Evolutionary conservation across 2,329 filamentous ascomycete species (phyloP).

Genomic region (Cryphonectria radicalis): DNA sequence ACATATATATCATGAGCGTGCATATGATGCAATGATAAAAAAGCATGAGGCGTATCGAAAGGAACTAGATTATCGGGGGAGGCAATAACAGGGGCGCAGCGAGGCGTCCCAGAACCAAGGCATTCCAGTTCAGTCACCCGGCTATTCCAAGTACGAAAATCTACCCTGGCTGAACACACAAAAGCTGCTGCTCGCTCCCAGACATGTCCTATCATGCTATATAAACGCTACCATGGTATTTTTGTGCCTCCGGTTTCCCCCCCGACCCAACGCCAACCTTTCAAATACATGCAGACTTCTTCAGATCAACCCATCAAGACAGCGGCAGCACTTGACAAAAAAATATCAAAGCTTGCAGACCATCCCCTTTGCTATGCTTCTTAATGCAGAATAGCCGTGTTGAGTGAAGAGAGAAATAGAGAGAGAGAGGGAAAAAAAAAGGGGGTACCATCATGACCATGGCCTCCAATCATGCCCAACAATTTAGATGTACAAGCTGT

Average conservation of each 20-base stretch:
- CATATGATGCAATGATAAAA: neutral
- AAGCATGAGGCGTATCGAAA: neutral
- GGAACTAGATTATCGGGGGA: neutral
- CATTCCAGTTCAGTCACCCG: conserved; percentile 6
- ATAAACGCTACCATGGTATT: conserved; percentile 26
- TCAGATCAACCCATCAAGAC: neutral
- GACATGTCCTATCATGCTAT: neutral
- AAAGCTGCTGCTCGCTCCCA: neutral
- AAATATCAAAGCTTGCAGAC: neutral
- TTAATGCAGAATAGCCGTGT: neutral
- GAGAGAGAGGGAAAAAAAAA: too few species aligned
- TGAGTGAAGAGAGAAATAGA: neutral
- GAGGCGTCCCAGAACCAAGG: neutral
- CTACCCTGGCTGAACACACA: neutral
- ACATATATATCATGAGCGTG: neutral
- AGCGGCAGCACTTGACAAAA: neutral
- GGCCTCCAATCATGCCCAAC: neutral
- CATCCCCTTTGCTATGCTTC: neutral
- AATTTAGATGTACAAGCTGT: conserved; percentile 86
- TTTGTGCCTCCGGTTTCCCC: neutral
- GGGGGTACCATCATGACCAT: neutral
- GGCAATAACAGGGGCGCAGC: neutral
- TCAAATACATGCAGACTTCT: neutral
- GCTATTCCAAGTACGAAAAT: conserved; percentile 6
- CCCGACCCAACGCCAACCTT: conserved; percentile 11